Evolutionary conservation across 2,329 filamentous ascomycete species (phyloP).

Genomic region (Fusarium solani-melongenae): DNA sequence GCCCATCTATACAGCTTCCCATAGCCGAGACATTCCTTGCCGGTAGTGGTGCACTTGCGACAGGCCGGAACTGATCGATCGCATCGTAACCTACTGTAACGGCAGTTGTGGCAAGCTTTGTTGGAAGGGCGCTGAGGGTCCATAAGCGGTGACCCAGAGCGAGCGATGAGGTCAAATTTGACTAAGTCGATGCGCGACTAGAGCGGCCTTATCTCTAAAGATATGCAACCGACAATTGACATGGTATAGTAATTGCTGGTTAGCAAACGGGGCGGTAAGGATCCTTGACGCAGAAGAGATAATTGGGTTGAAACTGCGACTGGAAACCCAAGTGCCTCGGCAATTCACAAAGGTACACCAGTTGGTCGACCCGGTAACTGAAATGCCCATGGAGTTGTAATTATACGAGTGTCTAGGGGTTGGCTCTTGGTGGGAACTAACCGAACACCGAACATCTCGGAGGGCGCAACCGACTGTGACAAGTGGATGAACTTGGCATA

Average conservation of each 20-base stretch:
- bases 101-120: constrained; percentile 14
- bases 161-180: neutral
- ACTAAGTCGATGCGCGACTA: neutral
- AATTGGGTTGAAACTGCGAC: neutral
- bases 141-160: neutral
- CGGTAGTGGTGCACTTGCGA: neutral
- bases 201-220: neutral
- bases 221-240: neutral
- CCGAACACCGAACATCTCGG: neutral
- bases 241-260: neutral
- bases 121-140: neutral
- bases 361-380: neutral
- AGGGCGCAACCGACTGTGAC: neutral
- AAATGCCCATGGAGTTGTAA: neutral
- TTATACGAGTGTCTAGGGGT: neutral
- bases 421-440: neutral
- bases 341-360: neutral
- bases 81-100: neutral
- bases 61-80: constrained; percentile 4
- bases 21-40: constrained; percentile 4
- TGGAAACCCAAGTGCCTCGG: neutral
- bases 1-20: constrained; percentile 5
- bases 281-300: neutral
- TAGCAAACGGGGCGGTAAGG: neutral
- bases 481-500: neutral